A percentile compares a stretch with the other conserved stretches of the same genome.
Conservation (phyloP, 345 rosid genomes). For the Reutealis trisperma region DNA sequence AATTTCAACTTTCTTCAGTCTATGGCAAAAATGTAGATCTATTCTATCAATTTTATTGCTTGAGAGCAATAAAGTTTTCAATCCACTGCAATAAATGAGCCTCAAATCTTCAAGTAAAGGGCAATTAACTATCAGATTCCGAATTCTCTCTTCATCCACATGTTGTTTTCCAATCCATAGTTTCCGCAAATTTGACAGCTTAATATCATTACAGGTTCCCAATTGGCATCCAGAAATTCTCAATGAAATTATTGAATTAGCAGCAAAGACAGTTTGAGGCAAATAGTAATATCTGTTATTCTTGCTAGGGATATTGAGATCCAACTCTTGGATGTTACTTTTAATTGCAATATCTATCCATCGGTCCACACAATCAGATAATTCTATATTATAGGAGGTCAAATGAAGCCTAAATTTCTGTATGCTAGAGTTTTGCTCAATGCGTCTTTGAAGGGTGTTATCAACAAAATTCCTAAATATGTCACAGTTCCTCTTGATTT, state of each 20-base stretch:
- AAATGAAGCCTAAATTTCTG: constrained; percentile 32
- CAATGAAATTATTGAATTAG: constrained; percentile 22
- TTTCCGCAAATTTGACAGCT: constrained; percentile 25
- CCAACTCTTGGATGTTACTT: constrained; percentile 31
- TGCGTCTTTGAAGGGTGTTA: constrained; percentile 20
- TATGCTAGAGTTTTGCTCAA: constrained; percentile 16
- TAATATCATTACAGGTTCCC: constrained; percentile 19
- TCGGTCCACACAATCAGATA: constrained; percentile 4
- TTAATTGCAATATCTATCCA: constrained; percentile 30
- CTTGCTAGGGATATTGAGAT: constrained; percentile 23
- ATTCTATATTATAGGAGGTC: constrained; percentile 12
- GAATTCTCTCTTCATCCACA: constrained; percentile 14
- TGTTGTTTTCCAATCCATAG: constrained; percentile 28
- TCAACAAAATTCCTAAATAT: constrained; percentile 23
- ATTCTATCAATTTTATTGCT: constrained; percentile 25
- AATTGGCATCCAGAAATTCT: constrained; percentile 34
- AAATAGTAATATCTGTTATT: constrained; percentile 11
- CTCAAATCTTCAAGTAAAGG: constrained; percentile 41
- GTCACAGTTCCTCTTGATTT: background rate
- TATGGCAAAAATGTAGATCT: constrained; percentile 35
- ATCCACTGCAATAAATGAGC: constrained; percentile 28
- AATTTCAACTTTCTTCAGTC: constrained; percentile 23
- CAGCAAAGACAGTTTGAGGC: constrained; percentile 26
- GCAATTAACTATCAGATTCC: constrained; percentile 23
- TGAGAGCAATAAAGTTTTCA: constrained; percentile 14